These are phyloP conservation scores for Elsinoe fawcettii DNA, from an alignment of 2,329 filamentous ascomycete genomes.

Conservation along the genomic window DNA sequence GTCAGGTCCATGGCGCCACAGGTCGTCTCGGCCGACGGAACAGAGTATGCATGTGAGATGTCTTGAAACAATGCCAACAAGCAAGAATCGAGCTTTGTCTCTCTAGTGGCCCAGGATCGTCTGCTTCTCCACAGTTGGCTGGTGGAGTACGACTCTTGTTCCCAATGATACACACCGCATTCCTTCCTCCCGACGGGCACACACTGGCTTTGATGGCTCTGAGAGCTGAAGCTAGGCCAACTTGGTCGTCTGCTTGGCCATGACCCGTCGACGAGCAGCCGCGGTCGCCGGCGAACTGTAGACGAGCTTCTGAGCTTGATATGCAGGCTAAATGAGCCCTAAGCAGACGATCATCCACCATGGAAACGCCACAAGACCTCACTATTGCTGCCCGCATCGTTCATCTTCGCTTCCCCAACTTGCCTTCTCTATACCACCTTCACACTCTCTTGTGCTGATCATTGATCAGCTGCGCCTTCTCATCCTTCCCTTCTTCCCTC, in stretches of 20 bases:
- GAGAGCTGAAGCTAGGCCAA: slow-evolving; percentile 5
- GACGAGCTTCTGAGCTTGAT: slow-evolving; percentile 8
- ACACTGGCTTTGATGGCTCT: neutral
- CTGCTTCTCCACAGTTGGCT: slow-evolving; percentile 8
- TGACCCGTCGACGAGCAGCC: neutral
- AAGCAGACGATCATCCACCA: slow-evolving; percentile 9
- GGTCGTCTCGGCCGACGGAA: slow-evolving; percentile 4
- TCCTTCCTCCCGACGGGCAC: neutral
- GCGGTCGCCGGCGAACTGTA: slow-evolving; percentile 2
- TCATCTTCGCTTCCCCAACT: neutral
- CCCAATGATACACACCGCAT: slow-evolving; percentile 8
- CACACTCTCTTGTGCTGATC: neutral
- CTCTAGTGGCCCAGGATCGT: slow-evolving; percentile 2
- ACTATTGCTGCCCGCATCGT: slow-evolving; percentile 8
- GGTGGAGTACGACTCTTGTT: slow-evolving; percentile 3
- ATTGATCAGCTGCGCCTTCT: slow-evolving; percentile 5
- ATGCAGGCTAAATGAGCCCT: slow-evolving; percentile 13
- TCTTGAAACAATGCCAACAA: slow-evolving; percentile 14
- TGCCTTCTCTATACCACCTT: neutral
- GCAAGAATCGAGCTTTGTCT: slow-evolving; percentile 1
- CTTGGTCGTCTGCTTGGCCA: neutral
- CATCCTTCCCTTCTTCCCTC: slow-evolving; percentile 2
- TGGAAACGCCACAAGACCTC: slow-evolving; percentile 10
- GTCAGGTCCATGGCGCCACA: slow-evolving; percentile 6
- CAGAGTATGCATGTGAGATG: slow-evolving; percentile 10